Evolutionary conservation across 2,329 filamentous ascomycete genomes (phyloP).

Genomic region (Venturia pyrina): DNA sequence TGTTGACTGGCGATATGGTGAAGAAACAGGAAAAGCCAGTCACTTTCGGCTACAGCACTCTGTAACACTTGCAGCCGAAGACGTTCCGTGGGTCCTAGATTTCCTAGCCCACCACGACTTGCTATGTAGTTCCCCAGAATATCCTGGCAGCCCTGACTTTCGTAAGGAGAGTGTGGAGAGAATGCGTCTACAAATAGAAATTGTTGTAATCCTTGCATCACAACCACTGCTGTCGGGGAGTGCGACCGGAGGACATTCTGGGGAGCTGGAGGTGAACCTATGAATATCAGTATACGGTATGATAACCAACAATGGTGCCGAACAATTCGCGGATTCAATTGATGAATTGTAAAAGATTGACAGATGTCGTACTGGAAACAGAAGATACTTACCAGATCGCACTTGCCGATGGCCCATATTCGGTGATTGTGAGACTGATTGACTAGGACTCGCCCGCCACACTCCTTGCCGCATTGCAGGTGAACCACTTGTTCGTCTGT

Average conservation of each 20-base stretch:
- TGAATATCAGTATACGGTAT: not conserved
- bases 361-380: not conserved
- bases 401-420: not conserved
- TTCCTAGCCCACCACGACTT: not conserved
- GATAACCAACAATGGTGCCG: not conserved
- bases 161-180: not conserved
- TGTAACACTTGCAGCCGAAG: not conserved
- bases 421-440: not conserved
- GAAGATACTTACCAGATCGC: not conserved
- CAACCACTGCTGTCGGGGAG: not conserved
- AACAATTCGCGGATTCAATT: not conserved
- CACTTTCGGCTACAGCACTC: not conserved
- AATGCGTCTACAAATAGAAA: not conserved
- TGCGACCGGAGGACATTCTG: not conserved
- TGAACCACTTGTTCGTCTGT: not conserved
- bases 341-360: not conserved
- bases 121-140: not conserved
- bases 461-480: not conserved
- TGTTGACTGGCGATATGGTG: slow-evolving; percentile 9
- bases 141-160: not conserved
- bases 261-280: not conserved
- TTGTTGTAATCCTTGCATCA: not conserved
- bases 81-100: not conserved
- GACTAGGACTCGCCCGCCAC: not conserved
- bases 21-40: slow-evolving; percentile 7